Evolutionary conservation across 306 rosid species (phyloP).

Genomic region (Lathyrus oleraceus): DNA sequence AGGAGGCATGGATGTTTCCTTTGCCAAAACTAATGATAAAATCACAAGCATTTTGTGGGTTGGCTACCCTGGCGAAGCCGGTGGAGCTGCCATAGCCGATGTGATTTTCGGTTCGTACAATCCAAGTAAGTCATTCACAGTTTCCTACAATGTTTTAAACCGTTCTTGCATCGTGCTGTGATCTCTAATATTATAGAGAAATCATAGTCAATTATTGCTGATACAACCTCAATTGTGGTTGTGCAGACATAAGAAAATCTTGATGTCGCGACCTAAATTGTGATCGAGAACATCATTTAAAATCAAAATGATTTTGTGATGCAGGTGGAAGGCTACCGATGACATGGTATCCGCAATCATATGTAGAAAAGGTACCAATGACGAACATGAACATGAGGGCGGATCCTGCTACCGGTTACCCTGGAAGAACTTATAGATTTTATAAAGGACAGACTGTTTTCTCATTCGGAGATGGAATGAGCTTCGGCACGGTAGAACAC

Average conservation of each 20-base stretch:
- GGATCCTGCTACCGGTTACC: conserved; percentile 69
- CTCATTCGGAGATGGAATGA: conserved; percentile 81
- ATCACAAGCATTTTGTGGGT: conserved; percentile 95
- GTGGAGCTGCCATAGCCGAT: conserved; percentile 97
- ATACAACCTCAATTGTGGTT: not conserved
- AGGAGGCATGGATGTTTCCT: conserved; percentile 91
- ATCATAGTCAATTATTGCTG: not conserved
- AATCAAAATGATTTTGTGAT: conserved; percentile 3
- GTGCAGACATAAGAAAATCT: not conserved
- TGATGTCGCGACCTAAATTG: not conserved
- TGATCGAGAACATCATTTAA: not conserved
- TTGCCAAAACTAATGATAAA: conserved; percentile 70
- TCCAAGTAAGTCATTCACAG: conserved; percentile 65
- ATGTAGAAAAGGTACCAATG: conserved; percentile 84
- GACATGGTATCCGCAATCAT: conserved; percentile 98
- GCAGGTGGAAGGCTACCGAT: conserved; percentile 96
- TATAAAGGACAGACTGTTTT: conserved; percentile 83
- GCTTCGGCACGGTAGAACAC: conserved; percentile 64
- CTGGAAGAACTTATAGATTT: conserved; percentile 84
- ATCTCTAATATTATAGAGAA: not conserved
- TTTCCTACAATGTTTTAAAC: not conserved
- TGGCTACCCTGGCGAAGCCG: conserved; percentile 99
- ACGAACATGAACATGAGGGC: conserved; percentile 97
- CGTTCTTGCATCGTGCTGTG: not conserved
- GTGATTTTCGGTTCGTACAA: conserved; percentile 76